phyloP scores from a whole-genome alignment of 352 stramenopile species.

The Globisporangium okanoganense region DNA sequence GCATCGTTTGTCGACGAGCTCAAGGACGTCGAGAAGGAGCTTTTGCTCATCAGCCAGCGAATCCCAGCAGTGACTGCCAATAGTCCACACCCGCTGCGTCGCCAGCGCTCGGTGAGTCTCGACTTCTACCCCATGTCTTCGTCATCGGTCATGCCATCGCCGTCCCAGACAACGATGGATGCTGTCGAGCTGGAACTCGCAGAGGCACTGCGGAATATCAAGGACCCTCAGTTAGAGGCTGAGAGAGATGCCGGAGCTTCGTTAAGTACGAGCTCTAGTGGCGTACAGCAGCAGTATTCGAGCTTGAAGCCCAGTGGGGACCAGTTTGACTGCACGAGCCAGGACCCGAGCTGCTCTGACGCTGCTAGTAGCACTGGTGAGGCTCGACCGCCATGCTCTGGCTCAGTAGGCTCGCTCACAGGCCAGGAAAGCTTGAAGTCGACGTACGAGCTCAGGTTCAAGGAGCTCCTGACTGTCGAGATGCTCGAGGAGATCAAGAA shows the following conservation, averaged over 20 bases:
- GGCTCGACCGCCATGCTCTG: background rate
- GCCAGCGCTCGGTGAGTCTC: slow-evolving; percentile 23
- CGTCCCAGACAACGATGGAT: slow-evolving; percentile 7
- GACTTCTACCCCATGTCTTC: slow-evolving; percentile 19
- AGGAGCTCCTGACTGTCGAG: slow-evolving; percentile 43
- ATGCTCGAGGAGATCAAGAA: slow-evolving; percentile 60
- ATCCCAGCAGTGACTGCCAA: slow-evolving; percentile 10
- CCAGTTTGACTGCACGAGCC: background rate
- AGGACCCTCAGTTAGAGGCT: background rate
- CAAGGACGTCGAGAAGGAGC: slow-evolving; percentile 54
- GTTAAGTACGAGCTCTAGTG: background rate
- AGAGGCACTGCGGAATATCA: slow-evolving; percentile 5
- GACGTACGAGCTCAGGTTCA: slow-evolving; percentile 35
- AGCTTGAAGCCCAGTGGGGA: background rate
- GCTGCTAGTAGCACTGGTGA: background rate
- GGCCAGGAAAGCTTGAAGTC: background rate
- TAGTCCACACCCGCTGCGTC: slow-evolving; percentile 20
- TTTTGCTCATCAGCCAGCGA: slow-evolving; percentile 44
- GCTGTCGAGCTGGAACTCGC: slow-evolving; percentile 11
- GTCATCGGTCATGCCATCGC: background rate
- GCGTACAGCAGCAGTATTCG: background rate
- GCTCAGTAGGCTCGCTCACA: background rate
- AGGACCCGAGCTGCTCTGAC: background rate
- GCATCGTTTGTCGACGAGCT: slow-evolving; percentile 49
- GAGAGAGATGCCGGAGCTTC: background rate